A percentile compares a stretch with the other conserved stretches of the same genome.
phyloP scores from a whole-genome alignment of 805 yeast species.

The Pichia ethanolica region DNA sequence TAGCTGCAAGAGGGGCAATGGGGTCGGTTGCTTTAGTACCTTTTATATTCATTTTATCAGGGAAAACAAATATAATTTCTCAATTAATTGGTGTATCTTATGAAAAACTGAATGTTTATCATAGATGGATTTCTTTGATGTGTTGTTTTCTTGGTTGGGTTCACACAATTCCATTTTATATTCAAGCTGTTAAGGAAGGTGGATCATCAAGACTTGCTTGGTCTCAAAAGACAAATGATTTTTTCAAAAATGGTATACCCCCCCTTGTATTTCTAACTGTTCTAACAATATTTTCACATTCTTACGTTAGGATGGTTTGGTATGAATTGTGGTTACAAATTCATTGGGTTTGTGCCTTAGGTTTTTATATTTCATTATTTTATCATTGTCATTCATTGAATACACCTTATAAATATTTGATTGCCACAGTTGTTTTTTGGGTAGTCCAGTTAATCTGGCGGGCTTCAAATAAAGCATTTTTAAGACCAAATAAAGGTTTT shows the following conservation, averaged over 20 bases:
- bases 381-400: conserved; percentile 37
- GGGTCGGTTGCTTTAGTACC: conserved; percentile 46
- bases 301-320: conserved; percentile 30
- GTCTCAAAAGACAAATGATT: conserved; percentile 17
- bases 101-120: conserved; percentile 46
- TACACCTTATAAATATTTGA: conserved; percentile 37
- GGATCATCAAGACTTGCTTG: conserved; percentile 29
- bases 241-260: conserved; percentile 37
- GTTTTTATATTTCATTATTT: conserved; percentile 38
- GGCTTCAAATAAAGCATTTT: conserved; percentile 36
- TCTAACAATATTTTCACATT: conserved; percentile 37
- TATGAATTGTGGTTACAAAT: conserved; percentile 45
- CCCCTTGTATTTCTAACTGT: conserved; percentile 39
- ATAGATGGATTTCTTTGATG: conserved; percentile 40
- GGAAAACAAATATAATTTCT: conserved; percentile 45
- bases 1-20: conserved; percentile 46
- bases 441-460: conserved; percentile 40
- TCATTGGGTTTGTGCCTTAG: conserved; percentile 49
- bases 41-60: conserved; percentile 41
- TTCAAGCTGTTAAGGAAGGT: conserved; percentile 42
- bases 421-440: conserved; percentile 49
- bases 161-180: conserved; percentile 44
- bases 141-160: conserved; percentile 37
- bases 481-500: conserved; percentile 36
- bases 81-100: conserved; percentile 46